Percentiles rank a stretch among this genome's conserved stretches.
Conservation (phyloP, 2,329 filamentous ascomycete genomes). For the Fusarium marasasianum region DNA sequence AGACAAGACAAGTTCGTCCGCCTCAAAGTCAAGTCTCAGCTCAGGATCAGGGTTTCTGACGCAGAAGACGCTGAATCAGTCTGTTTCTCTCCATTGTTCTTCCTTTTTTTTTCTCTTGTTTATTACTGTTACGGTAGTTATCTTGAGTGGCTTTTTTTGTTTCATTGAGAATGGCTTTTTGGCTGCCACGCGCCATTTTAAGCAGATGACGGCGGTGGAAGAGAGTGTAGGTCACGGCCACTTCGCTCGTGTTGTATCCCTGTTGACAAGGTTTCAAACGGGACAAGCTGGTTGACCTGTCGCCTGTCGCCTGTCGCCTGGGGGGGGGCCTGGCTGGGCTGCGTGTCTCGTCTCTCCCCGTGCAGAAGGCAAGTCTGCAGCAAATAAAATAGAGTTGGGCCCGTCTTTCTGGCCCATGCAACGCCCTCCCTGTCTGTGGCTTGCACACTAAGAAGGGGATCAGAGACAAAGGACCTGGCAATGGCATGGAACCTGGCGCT, state of each 20-base stretch:
- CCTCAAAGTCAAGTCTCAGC: constrained; percentile 33
- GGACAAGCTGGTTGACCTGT: constrained; percentile 19
- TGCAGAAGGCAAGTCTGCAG: not conserved
- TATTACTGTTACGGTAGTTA: not conserved
- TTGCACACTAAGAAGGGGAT: not conserved
- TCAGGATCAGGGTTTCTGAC: constrained; percentile 2
- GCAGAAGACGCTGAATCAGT: not conserved
- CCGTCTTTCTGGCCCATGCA: constrained; percentile 17
- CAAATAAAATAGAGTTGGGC: constrained; percentile 40
- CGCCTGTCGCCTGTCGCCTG: not conserved
- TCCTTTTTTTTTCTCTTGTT: not conserved
- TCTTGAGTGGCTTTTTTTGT: constrained; percentile 1
- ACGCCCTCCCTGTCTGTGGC: not conserved
- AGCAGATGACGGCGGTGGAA: constrained; percentile 20
- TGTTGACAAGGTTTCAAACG: constrained; percentile 8
- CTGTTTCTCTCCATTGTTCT: not conserved
- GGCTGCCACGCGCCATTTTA: constrained; percentile 42
- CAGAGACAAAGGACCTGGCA: not conserved
- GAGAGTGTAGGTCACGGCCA: not conserved
- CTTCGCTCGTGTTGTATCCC: constrained; percentile 24
- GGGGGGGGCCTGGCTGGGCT: not conserved
- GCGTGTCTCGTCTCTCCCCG: not conserved
- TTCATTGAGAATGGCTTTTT: not conserved
- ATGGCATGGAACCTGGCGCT: not conserved
- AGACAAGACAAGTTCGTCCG: constrained; percentile 8